Percentiles rank a stretch among this genome's conserved stretches.
Conservation (phyloP, 2,329 filamentous ascomycete species). For the Colletotrichum sp. region DNA sequence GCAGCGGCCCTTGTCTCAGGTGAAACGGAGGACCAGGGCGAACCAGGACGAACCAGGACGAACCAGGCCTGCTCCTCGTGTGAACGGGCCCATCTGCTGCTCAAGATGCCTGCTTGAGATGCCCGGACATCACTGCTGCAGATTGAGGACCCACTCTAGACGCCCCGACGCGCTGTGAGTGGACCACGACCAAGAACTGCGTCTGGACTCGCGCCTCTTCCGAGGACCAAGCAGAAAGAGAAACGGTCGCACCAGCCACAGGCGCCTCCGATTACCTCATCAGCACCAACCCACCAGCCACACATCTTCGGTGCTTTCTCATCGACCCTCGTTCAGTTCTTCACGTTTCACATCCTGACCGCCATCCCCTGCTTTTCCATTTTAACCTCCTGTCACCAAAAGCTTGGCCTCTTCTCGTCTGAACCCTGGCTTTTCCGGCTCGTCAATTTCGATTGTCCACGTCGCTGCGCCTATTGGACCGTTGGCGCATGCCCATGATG, state of each 20-base stretch:
- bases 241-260: background rate
- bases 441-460: background rate
- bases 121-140: background rate
- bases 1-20: slow-evolving; percentile 17
- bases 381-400: slow-evolving; percentile 20
- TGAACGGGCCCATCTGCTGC: background rate
- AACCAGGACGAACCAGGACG: background rate
- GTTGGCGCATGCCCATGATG: background rate
- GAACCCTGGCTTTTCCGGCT: background rate
- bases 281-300: background rate
- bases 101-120: background rate
- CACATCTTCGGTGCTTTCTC: background rate
- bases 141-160: background rate
- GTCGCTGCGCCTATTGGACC: background rate
- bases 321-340: background rate
- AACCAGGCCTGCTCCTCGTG: background rate
- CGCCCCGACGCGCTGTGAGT: background rate
- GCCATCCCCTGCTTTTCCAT: background rate
- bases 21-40: slow-evolving; percentile 13
- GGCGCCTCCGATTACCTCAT: background rate
- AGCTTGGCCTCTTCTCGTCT: slow-evolving; percentile 16
- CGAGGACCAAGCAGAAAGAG: background rate
- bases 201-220: background rate
- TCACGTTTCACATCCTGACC: slow-evolving; percentile 3
- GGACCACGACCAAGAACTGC: background rate